These are phyloP conservation scores for Psilocybe tampanensis DNA, from an alignment of 768 basidiomycete genomes.

Conservation along the genomic window DNA sequence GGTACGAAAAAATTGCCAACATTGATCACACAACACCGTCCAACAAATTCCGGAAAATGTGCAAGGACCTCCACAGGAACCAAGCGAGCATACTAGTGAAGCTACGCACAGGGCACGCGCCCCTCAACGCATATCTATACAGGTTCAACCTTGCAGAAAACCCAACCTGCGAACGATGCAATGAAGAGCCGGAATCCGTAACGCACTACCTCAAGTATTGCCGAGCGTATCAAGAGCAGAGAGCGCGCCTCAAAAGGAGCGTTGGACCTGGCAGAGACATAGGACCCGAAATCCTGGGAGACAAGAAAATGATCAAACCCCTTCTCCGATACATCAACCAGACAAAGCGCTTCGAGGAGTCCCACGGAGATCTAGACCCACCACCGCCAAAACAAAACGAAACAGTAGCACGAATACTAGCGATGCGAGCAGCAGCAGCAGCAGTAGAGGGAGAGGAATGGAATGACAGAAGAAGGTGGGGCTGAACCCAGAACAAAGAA, in stretches of 20 bases:
- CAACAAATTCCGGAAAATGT: conserved; percentile 12
- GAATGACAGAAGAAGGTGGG: too few relatives aligned
- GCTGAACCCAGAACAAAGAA: too few relatives aligned
- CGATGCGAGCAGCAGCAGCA: too few relatives aligned
- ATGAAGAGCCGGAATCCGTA: conserved; percentile 24
- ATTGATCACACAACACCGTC: conserved; percentile 17
- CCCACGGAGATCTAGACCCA: neutral
- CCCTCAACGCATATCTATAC: conserved; percentile 32
- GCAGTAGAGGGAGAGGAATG: too few relatives aligned
- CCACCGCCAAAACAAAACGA: too few relatives aligned
- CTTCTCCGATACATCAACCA: neutral
- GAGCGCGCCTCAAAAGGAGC: neutral
- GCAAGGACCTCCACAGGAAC: conserved; percentile 7
- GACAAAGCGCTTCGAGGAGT: neutral
- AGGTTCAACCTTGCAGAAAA: conserved; percentile 24
- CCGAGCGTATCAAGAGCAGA: conserved; percentile 18
- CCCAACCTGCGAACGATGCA: conserved; percentile 29
- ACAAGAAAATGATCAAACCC: neutral
- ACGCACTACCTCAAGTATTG: conserved; percentile 32
- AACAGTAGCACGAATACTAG: too few relatives aligned
- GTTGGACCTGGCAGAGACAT: neutral
- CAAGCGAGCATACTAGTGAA: conserved; percentile 29
- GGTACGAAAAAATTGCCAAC: conserved; percentile 3
- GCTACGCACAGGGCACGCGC: conserved; percentile 31
- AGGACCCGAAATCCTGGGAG: neutral